Base-by-base conservation (phyloP, 2,329 filamentous ascomycete species). In the Fusarium continuum region DNA sequence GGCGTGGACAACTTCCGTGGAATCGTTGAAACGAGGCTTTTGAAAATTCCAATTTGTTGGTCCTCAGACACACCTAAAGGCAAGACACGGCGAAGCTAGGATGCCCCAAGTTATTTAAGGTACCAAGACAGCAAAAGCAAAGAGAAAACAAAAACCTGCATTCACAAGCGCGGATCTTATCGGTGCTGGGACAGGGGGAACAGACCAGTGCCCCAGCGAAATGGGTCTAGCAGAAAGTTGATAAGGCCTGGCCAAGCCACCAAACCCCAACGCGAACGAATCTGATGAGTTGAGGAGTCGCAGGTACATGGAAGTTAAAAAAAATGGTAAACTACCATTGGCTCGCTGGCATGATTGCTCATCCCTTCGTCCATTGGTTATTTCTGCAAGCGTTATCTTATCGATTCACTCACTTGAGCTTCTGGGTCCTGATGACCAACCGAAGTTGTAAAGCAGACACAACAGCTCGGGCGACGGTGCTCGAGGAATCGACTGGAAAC, bases 141-240 rank as follows among this genome's bases (percentile, higher is more conserved):
- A 57, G 59, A 55, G 20, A 40, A 48, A 55, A 34, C 22, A 56
- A 58, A 48, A 52, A 45, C 49, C 52, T 48, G 43, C 44, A 47
- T 36, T 31, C 46, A 46, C 34, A 70, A 48, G 44, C 52, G 32
- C 43, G 49, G 56, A 69, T 70, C 67, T 70, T 70, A 70, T 70
- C 68, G 51, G 53, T 22, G 36, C 39, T 46, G 36, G 32, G 44
- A 51, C 52, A 55, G 53, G 58, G n/a, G 61, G 57, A 47, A 38
- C 22, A 40, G 35, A 17, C 55, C 31, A 28, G 20, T 58, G 32
- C 61, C 56, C 52, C 57, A 65, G 61, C 43, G 44, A 57, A 63
- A 61, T 59, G 62, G 53, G 35, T 31, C 58, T 41, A 22, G 26
- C 29, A 25, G 36, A 41, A 35, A 54, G 39, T 54, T 31, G 46